Percentiles rank a stretch among this genome's conserved stretches.
These are phyloP conservation scores for Beauveria sp. DNA, from an alignment of 2,329 filamentous ascomycete genomes.

Conservation along the genomic window DNA sequence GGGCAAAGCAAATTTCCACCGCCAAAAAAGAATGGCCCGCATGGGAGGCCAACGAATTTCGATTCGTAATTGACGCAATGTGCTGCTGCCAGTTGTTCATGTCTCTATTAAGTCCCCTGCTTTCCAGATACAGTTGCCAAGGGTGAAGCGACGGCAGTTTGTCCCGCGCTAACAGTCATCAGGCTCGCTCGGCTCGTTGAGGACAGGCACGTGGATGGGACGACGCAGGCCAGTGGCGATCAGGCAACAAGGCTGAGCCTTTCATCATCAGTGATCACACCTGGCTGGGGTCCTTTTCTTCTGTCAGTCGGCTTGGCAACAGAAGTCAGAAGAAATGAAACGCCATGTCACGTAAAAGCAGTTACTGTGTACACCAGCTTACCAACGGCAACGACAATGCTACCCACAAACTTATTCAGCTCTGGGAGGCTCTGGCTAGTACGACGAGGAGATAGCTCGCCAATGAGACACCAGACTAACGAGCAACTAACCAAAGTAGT, in stretches of 20 bases:
- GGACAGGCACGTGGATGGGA: no score
- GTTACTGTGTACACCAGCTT: background rate
- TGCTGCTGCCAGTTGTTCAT: background rate
- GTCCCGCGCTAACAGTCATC: no score
- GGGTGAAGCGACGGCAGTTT: no score
- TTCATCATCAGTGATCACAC: no score
- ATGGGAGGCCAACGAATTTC: background rate
- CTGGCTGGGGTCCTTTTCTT: no score
- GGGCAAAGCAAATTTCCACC: background rate
- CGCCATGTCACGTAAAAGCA: background rate
- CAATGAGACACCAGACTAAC: no score
- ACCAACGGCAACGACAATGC: background rate
- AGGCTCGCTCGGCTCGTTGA: no score
- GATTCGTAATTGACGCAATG: background rate
- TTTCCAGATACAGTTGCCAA: background rate
- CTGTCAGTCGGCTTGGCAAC: background rate
- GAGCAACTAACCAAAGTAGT: background rate
- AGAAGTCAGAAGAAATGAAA: background rate
- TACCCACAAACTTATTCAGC: background rate
- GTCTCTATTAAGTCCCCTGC: background rate
- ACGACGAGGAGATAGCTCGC: no score
- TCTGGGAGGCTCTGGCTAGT: background rate
- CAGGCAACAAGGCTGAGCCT: no score
- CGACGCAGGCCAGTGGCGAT: no score
- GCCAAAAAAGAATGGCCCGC: background rate